Conservation (phyloP, 2,329 filamentous ascomycete genomes). For the Cladophialophora immunda region DNA sequence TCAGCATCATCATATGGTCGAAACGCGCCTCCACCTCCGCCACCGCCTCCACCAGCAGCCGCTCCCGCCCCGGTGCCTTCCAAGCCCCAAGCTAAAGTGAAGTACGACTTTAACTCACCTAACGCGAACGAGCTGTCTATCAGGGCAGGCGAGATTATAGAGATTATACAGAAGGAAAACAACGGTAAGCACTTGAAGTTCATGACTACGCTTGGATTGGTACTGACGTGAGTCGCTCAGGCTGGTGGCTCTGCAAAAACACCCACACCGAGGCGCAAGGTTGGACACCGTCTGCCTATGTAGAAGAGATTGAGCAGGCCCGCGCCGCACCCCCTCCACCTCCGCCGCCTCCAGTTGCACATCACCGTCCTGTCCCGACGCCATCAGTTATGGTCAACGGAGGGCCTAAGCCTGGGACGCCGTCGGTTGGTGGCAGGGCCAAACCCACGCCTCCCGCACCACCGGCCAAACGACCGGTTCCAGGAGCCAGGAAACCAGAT, state of each 20-base stretch:
- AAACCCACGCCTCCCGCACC: conserved; percentile 77
- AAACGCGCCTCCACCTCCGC: conserved; percentile 66
- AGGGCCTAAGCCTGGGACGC: conserved; percentile 7
- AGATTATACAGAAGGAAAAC: conserved; percentile 91
- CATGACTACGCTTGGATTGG: neutral
- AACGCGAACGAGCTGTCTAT: conserved; percentile 86
- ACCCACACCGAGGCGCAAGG: conserved; percentile 74
- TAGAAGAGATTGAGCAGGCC: conserved; percentile 76
- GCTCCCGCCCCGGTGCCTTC: conserved; percentile 66
- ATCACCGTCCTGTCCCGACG: conserved; percentile 65
- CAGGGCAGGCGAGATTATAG: conserved; percentile 78
- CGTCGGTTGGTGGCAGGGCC: conserved; percentile 18
- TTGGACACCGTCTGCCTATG: conserved; percentile 93
- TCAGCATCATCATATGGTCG: conserved; percentile 59
- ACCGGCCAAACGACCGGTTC: conserved; percentile 80
- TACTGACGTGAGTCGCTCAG: conserved; percentile 56
- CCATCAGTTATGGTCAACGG: conserved; percentile 57
- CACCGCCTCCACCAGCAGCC: conserved; percentile 72
- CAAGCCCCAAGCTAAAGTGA: conserved; percentile 84
- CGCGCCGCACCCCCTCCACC: conserved; percentile 68
- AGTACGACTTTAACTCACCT: conserved; percentile 91
- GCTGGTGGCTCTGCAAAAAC: conserved; percentile 95
- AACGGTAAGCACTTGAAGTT: conserved; percentile 73
- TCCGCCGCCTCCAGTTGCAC: conserved; percentile 57
- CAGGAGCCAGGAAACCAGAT: conserved; percentile 73